Percentiles rank a stretch among this genome's conserved stretches.
Conservation (phyloP, 345 rosid genomes). For the Hypericum androsaemum region DNA sequence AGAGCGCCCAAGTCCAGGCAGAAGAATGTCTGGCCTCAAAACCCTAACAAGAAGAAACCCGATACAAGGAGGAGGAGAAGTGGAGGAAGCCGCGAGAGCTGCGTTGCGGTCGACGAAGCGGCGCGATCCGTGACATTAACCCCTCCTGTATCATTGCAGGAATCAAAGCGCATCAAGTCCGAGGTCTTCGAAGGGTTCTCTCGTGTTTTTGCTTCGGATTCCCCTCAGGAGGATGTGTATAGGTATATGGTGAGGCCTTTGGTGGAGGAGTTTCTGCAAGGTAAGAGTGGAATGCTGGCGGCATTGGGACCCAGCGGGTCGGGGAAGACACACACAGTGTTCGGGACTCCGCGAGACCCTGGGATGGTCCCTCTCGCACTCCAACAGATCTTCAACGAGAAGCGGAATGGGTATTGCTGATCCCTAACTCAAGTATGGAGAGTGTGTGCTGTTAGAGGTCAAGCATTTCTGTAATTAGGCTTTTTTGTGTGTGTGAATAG, state of each 20-base stretch:
- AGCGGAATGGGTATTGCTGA: neutral
- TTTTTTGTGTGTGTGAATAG: slow-evolving; percentile 21
- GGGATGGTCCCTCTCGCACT: slow-evolving; percentile 73
- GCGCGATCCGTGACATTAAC: slow-evolving; percentile 46
- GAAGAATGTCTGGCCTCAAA: slow-evolving; percentile 60
- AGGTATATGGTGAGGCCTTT: slow-evolving; percentile 62
- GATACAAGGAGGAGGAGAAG: slow-evolving; percentile 14
- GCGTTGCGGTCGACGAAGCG: slow-evolving; percentile 36
- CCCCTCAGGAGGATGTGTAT: slow-evolving; percentile 72
- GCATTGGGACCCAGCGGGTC: slow-evolving; percentile 90
- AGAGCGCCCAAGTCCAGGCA: slow-evolving; percentile 17
- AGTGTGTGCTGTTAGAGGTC: no score
- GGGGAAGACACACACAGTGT: slow-evolving; percentile 86
- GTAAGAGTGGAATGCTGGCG: slow-evolving; percentile 78
- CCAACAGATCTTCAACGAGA: slow-evolving; percentile 40
- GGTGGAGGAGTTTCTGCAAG: slow-evolving; percentile 63
- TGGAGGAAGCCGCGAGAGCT: slow-evolving; percentile 28
- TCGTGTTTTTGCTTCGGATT: slow-evolving; percentile 50
- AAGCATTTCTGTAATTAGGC: no score
- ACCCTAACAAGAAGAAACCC: slow-evolving; percentile 33
- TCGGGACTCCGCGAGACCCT: slow-evolving; percentile 59
- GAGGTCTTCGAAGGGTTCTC: slow-evolving; percentile 85
- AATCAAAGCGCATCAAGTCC: slow-evolving; percentile 55
- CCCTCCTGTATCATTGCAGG: slow-evolving; percentile 51
- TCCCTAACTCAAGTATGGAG: neutral